These are phyloP conservation scores for Tylopilus sp. DNA, from an alignment of 768 basidiomycete genomes.

Conservation along the genomic window DNA sequence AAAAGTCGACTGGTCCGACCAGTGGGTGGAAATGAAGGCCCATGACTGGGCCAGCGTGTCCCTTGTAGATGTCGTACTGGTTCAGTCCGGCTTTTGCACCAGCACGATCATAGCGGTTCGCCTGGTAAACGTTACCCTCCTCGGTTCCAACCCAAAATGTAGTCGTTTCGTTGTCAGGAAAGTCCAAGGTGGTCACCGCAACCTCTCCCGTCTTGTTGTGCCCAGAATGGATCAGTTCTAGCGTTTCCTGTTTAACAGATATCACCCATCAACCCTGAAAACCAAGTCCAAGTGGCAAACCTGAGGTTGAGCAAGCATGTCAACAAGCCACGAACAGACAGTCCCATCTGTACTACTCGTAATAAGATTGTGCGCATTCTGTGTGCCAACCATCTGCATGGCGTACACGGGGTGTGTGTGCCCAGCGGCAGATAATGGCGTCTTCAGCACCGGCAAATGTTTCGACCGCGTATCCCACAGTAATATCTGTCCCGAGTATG, in stretches of 20 bases:
- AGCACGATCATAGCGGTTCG: constrained; percentile 94
- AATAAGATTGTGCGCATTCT: constrained; percentile 97
- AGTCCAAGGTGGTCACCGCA: constrained; percentile 88
- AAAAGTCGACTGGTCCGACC: constrained; percentile 89
- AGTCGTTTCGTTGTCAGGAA: constrained; percentile 94
- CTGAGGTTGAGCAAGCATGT: constrained; percentile 98
- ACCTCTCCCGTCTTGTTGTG: constrained; percentile 98
- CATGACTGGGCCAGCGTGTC: constrained; percentile 91
- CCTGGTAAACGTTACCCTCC: constrained; percentile 95
- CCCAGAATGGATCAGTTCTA: constrained; percentile 82
- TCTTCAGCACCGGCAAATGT: constrained; percentile 93
- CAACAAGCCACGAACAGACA: constrained; percentile 96
- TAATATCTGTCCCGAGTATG: constrained; percentile 98
- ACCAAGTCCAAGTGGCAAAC: constrained; percentile 35
- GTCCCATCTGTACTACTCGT: constrained; percentile 96
- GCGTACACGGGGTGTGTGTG: constrained; percentile 99
- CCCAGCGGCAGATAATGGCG: constrained; percentile 91
- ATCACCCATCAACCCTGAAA: not conserved
- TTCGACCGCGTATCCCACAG: constrained; percentile 98
- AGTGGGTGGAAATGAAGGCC: constrained; percentile 94
- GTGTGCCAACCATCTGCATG: constrained; percentile 97
- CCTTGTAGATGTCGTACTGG: constrained; percentile 88
- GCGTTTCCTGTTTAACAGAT: constrained; percentile 67
- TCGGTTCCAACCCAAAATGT: constrained; percentile 98
- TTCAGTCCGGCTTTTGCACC: constrained; percentile 96